Evolutionary conservation across 2,329 filamentous ascomycete genomes (phyloP), one percentile per base, ranked within the genome.

Genomic region (Exserohilum turcica): DNA sequence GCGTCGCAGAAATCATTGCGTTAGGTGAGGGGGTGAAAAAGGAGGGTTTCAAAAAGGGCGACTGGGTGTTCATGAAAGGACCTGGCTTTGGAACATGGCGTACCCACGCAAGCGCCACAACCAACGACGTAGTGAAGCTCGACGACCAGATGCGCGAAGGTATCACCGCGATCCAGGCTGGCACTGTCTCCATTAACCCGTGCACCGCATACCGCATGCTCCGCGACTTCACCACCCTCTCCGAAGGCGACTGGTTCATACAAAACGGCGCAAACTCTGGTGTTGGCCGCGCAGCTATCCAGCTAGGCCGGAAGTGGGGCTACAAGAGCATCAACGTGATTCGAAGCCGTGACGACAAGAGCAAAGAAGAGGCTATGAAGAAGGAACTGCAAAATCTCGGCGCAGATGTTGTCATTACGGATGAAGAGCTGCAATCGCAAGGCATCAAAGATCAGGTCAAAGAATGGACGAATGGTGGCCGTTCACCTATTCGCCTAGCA

Each of bases 251-350:
- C 51, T 99, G 93, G 92, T 91, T 97, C 71, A 86, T 99, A 40
- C 94, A 99, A 77, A 99, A 99, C 73, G 94, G 93, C 6, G 94
- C 93, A 33, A 99, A 99, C 76, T 91, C 87, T 36, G 94, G 92
- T 9, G 94, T 99, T 13, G 94, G 94, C 1, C 82, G 94, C 33
- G 90, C 92, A 2, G 93, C 91, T 9, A 94, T 97, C 60, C 94
- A 99, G 77, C 80, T 99, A 1, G 93, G 85, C 1, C 82, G 79
- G 64, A 82, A 91, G 47, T 97, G 92, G 93, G 93, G 93, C 0
- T 83, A 94, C 67, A 88, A 91, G 68, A 95, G 89, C 70, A 89
- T 99, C 75, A 97, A 97, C 72, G 82, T 99, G 19, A 82, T 99
- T 35, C 85, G 94, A 10, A 86, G 89, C 59, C 81, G 94, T 16